Conservation (phyloP, 257 asterid species). For the Gentiana straminea region DNA sequence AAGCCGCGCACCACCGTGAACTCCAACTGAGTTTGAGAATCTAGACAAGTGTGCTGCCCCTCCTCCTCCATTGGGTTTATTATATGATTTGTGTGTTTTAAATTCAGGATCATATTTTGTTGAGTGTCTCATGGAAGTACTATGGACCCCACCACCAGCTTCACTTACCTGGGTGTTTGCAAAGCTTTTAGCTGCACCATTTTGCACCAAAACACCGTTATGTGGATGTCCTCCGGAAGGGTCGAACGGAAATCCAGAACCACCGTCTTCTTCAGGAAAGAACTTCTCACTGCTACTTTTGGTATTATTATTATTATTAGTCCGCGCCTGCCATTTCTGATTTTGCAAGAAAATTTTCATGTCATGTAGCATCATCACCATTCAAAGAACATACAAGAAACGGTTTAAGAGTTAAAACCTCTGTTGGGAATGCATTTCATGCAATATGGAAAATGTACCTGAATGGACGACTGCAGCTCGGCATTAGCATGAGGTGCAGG, state of each 20-base stretch:
- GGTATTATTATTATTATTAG: conserved; percentile 15
- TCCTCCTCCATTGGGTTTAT: conserved; percentile 34
- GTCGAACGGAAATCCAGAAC: conserved; percentile 40
- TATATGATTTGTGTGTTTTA: conserved; percentile 35
- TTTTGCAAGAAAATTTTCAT: conserved; percentile 6
- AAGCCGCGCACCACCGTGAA: conserved; percentile 45
- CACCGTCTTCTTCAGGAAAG: conserved; percentile 39
- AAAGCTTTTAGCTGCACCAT: conserved; percentile 26
- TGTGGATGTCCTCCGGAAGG: conserved; percentile 27
- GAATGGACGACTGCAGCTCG: conserved; percentile 45
- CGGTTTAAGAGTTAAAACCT: neutral
- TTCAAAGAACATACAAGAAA: neutral
- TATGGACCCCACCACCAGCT: conserved; percentile 6
- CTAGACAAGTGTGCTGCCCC: conserved; percentile 48
- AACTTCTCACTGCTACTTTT: conserved; percentile 50
- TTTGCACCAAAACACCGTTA: conserved; percentile 23
- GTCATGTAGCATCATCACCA: neutral
- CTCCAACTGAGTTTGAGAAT: conserved; percentile 72
- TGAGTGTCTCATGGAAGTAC: conserved; percentile 28
- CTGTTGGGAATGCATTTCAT: neutral
- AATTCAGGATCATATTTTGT: conserved; percentile 34
- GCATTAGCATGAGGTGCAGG: conserved; percentile 66
- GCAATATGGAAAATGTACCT: conserved; percentile 26
- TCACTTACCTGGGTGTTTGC: conserved; percentile 14
- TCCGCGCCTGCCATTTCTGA: conserved; percentile 44